phyloP scores from a whole-genome alignment of 345 rosid genomes.

The Bruguiera sexangula region DNA sequence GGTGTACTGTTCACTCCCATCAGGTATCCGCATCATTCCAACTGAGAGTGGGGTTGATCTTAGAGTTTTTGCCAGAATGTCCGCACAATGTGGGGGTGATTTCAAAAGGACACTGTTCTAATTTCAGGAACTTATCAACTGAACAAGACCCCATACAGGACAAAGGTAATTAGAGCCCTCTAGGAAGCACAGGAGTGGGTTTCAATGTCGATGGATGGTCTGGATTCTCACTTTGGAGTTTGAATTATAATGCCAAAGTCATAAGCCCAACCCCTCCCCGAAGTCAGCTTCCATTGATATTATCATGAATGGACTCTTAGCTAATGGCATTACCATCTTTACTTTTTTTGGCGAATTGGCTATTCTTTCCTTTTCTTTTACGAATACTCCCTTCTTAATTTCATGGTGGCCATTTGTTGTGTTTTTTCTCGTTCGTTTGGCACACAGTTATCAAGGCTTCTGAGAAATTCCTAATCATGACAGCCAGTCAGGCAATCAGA shows the following conservation, averaged over 20 bases:
- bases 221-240: conserved; percentile 1
- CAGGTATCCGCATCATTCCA: conserved; percentile 43
- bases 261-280: neutral
- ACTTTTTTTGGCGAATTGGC: conserved; percentile 12
- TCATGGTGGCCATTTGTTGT: too few species aligned
- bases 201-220: conserved; percentile 49
- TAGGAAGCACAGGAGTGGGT: conserved; percentile 10
- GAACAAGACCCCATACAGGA: conserved; percentile 22
- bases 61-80: conserved; percentile 30
- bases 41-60: conserved; percentile 40
- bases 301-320: conserved; percentile 2
- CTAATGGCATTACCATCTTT: conserved; percentile 1
- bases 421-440: too few species aligned
- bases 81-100: conserved; percentile 36
- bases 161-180: neutral
- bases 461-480: too few species aligned
- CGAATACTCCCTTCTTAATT: too few species aligned
- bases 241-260: too few species aligned
- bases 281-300: conserved; percentile 15
- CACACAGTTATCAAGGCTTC: too few species aligned
- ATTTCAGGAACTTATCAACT: conserved; percentile 40
- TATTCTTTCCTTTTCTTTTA: neutral
- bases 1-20: conserved; percentile 14
- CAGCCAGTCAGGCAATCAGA: too few species aligned
- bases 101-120: conserved; percentile 38